Evolutionary conservation across 345 rosid genomes (phyloP).

Genomic region (Pistacia atlantica): DNA sequence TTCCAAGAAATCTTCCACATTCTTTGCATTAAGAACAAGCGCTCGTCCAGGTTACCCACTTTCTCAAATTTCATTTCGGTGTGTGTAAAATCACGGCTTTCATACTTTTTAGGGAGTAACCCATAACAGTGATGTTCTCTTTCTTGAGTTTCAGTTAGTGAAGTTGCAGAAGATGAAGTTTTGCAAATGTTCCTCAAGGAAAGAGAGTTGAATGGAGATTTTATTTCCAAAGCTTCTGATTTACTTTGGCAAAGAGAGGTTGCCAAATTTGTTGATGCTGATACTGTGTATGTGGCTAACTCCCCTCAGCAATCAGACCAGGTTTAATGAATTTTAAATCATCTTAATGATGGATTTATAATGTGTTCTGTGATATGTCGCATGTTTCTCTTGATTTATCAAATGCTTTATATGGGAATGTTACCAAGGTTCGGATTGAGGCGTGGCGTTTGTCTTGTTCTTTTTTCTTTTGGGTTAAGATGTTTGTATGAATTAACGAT

Average conservation of each 20-base stretch:
- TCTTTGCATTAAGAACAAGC: conserved; percentile 47
- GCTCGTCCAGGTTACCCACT: conserved; percentile 47
- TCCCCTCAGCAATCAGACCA: conserved; percentile 27
- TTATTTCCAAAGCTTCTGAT: conserved; percentile 78
- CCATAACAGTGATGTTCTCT: not conserved
- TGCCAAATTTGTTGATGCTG: conserved; percentile 44
- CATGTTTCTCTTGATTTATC: not conserved
- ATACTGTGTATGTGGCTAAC: conserved; percentile 24
- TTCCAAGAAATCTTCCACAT: conserved; percentile 20
- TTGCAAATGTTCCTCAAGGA: conserved; percentile 73
- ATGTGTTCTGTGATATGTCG: not conserved
- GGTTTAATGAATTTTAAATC: conserved; percentile 28
- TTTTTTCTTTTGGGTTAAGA: too few species aligned
- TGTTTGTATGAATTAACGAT: not conserved
- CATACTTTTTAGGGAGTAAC: not conserved
- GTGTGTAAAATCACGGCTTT: not conserved
- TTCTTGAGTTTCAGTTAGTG: conserved; percentile 37
- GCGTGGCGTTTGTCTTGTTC: too few species aligned
- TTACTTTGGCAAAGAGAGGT: conserved; percentile 58
- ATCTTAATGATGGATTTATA: not conserved
- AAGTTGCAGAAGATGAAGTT: conserved; percentile 70
- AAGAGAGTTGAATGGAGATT: conserved; percentile 77
- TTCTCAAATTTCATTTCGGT: not conserved
- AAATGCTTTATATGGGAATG: not conserved
- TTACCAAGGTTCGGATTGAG: too few species aligned